Conservation (phyloP, 345 rosid genomes). For the Conringia planisiliqua region DNA sequence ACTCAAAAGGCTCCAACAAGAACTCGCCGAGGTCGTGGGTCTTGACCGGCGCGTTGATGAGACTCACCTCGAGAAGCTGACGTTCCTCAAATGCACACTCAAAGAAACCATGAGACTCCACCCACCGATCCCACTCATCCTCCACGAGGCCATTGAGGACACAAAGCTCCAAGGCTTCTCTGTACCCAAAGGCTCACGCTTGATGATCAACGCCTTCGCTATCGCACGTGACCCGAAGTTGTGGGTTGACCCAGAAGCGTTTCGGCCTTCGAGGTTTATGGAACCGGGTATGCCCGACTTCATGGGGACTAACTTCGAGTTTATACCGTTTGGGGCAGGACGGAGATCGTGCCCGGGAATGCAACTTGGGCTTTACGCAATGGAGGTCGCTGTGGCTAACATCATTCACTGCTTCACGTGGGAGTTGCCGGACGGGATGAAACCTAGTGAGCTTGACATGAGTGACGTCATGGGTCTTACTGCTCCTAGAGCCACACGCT, state of each 20-base stretch:
- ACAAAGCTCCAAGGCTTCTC: conserved; percentile 53
- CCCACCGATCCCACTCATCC: conserved; percentile 93
- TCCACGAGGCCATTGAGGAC: conserved; percentile 80
- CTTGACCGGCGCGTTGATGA: conserved; percentile 72
- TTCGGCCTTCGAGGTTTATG: conserved; percentile 73
- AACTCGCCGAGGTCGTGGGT: conserved; percentile 73
- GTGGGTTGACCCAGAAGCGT: conserved; percentile 74
- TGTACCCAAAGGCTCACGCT: conserved; percentile 62
- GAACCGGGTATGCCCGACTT: conserved; percentile 61
- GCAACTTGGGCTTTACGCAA: conserved; percentile 82
- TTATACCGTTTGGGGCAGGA: conserved; percentile 89
- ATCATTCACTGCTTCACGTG: conserved; percentile 73
- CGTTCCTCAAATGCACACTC: conserved; percentile 55
- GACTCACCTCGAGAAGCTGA: conserved; percentile 60
- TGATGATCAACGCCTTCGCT: conserved; percentile 78
- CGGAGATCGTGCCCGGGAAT: conserved; percentile 92
- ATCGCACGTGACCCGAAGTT: conserved; percentile 67
- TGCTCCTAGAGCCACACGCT: conserved; percentile 68
- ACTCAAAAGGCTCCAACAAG: conserved; percentile 60
- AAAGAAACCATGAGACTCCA: conserved; percentile 86
- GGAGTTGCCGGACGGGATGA: conserved; percentile 89
- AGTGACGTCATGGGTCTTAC: conserved; percentile 82
- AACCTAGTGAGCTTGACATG: conserved; percentile 82
- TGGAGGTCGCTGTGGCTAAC: conserved; percentile 69
- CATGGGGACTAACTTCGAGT: conserved; percentile 75